These are phyloP conservation scores for Psilocybe tampanensis DNA, from an alignment of 768 basidiomycete genomes.

Conservation along the genomic window DNA sequence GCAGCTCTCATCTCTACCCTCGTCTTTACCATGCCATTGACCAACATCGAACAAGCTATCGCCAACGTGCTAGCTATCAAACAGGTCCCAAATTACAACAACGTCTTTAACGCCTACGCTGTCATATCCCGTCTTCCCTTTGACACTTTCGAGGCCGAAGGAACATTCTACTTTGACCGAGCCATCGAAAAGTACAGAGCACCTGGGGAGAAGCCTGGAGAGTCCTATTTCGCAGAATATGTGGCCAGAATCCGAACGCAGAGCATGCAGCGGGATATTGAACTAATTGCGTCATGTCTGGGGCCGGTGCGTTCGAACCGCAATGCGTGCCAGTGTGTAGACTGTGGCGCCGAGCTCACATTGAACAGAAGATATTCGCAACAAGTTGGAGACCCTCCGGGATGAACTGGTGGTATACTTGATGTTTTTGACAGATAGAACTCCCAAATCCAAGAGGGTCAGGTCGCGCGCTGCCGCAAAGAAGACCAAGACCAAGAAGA, in stretches of 20 bases:
- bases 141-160: neutral
- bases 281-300: neutral
- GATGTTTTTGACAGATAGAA: no score
- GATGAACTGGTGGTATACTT: neutral
- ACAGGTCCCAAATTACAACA: constrained; percentile 19
- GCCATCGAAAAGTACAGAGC: constrained; percentile 5
- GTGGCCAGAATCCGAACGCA: neutral
- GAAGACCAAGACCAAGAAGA: no score
- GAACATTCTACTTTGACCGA: neutral
- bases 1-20: neutral
- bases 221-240: neutral
- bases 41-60: constrained; percentile 23
- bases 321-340: neutral
- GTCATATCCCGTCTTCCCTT: neutral
- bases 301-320: neutral
- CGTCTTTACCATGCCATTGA: neutral
- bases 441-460: no score
- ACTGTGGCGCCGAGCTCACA: neutral
- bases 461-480: no score
- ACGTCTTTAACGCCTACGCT: constrained; percentile 20
- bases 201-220: neutral
- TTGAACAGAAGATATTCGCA: neutral
- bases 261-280: neutral
- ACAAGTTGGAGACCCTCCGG: no score
- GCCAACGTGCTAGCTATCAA: constrained; percentile 19